These are phyloP conservation scores for Geosmithia flava DNA, from an alignment of 2,329 filamentous ascomycete species.

Conservation along the genomic window DNA sequence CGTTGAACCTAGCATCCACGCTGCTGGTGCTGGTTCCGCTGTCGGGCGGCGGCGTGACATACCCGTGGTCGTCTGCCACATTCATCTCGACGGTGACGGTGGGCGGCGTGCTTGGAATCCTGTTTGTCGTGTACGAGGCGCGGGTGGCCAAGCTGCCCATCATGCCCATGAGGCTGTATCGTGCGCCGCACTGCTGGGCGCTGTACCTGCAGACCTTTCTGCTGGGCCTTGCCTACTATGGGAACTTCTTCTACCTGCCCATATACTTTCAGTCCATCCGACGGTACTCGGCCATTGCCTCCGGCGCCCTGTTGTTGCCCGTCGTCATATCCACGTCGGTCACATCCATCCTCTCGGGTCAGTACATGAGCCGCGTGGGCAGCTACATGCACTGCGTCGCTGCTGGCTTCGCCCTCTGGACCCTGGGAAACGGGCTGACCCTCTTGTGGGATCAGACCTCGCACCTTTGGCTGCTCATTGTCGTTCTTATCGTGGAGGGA, in stretches of 20 bases:
- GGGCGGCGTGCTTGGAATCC: conserved; percentile 41
- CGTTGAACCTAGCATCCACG: too few relatives aligned
- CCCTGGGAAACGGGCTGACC: conserved; percentile 29
- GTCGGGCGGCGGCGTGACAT: too few relatives aligned
- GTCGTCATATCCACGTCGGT: conserved; percentile 33
- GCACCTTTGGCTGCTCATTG: conserved; percentile 31
- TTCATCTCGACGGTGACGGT: conserved; percentile 64
- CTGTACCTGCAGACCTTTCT: conserved; percentile 45
- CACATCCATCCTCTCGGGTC: conserved; percentile 34
- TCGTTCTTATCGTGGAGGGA: conserved; percentile 34
- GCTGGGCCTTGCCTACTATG: conserved; percentile 46
- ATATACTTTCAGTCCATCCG: conserved; percentile 48
- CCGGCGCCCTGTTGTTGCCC: conserved; percentile 37
- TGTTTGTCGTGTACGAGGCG: conserved; percentile 61
- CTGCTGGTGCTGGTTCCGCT: too few relatives aligned
- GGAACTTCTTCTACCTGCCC: conserved; percentile 47
- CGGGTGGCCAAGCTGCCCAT: conserved; percentile 61
- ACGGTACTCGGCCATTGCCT: conserved; percentile 21
- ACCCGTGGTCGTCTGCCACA: conserved; percentile 50
- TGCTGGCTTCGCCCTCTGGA: conserved; percentile 20
- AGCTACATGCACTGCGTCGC: conserved; percentile 49
- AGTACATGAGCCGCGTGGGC: conserved; percentile 42
- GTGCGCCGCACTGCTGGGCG: conserved; percentile 14
- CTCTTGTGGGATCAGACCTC: conserved; percentile 33
- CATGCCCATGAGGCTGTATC: conserved; percentile 37